Conservation (phyloP, 2,329 filamentous ascomycete species). For the Lasiodiplodia hormozganensis region DNA sequence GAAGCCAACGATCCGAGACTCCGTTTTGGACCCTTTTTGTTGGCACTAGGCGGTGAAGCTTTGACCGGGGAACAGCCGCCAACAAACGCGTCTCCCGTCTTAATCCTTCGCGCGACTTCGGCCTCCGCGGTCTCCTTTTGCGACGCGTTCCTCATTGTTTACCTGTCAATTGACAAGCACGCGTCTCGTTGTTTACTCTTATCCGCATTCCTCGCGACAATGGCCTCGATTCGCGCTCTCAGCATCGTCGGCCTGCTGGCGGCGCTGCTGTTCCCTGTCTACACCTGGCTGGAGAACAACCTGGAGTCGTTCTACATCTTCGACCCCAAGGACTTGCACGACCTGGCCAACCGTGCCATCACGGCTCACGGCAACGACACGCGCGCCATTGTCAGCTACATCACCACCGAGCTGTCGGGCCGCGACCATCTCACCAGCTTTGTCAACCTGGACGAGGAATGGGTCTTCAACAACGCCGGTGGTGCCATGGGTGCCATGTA, state of each 20-base stretch:
- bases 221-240: conserved; percentile 23
- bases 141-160: not conserved
- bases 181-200: no score
- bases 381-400: conserved; percentile 69
- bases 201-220: not conserved
- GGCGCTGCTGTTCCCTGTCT: conserved; percentile 18
- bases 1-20: conserved; percentile 2
- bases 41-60: not conserved
- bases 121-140: not conserved
- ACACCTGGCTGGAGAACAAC: conserved; percentile 30
- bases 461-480: conserved; percentile 91
- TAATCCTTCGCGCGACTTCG: conserved; percentile 12
- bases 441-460: conserved; percentile 77
- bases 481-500: conserved; percentile 94
- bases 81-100: not conserved
- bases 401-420: conserved; percentile 69
- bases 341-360: conserved; percentile 71
- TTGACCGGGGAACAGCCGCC: not conserved
- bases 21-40: not conserved
- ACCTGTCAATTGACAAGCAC: not conserved
- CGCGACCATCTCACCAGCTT: conserved; percentile 43
- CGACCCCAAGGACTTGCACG: conserved; percentile 70
- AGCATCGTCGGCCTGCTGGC: conserved; percentile 22
- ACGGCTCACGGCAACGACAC: conserved; percentile 78
- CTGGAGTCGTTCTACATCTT: conserved; percentile 73